phyloP scores from a whole-genome alignment of 2,329 filamentous ascomycete species.

The Hansfordia pulvinata region DNA sequence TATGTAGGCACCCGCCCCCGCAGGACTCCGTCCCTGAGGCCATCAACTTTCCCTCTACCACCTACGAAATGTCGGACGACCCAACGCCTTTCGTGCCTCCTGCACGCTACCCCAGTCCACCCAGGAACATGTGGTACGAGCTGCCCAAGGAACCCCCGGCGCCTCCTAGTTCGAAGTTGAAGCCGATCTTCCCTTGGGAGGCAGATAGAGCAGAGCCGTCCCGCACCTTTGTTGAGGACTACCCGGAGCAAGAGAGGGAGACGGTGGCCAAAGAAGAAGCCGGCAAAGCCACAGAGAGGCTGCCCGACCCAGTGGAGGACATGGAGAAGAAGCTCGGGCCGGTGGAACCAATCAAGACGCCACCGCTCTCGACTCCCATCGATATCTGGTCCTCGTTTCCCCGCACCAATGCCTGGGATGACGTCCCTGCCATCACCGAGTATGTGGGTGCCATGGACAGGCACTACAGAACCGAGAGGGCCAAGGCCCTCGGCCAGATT shows the following conservation, averaged over 20 bases:
- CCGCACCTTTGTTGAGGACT: slow-evolving; percentile 52
- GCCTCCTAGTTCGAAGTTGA: slow-evolving; percentile 37
- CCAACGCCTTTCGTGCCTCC: slow-evolving; percentile 65
- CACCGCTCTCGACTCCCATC: slow-evolving; percentile 16
- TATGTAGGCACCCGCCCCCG: slow-evolving; percentile 48
- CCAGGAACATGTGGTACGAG: slow-evolving; percentile 79
- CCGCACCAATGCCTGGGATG: slow-evolving; percentile 87
- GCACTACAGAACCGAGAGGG: slow-evolving; percentile 26
- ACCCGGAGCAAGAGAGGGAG: slow-evolving; percentile 15
- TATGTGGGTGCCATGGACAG: slow-evolving; percentile 72
- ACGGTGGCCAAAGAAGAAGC: no score
- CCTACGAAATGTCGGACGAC: slow-evolving; percentile 76
- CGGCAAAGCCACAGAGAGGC: no score
- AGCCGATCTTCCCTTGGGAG: slow-evolving; percentile 88
- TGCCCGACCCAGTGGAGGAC: slow-evolving; percentile 10
- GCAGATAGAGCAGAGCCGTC: slow-evolving; percentile 44
- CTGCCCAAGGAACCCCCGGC: slow-evolving; percentile 54
- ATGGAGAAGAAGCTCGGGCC: slow-evolving; percentile 16
- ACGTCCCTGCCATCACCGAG: slow-evolving; percentile 71
- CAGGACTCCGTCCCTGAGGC: slow-evolving; percentile 69
- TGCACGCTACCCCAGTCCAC: slow-evolving; percentile 64
- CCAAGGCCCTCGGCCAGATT: slow-evolving; percentile 14
- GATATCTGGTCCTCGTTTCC: slow-evolving; percentile 62
- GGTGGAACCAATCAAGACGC: slow-evolving; percentile 6
- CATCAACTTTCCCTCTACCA: slow-evolving; percentile 61